These are phyloP conservation scores for Fusarium xyrophilum DNA, from an alignment of 2,329 filamentous ascomycete genomes.

Conservation along the genomic window DNA sequence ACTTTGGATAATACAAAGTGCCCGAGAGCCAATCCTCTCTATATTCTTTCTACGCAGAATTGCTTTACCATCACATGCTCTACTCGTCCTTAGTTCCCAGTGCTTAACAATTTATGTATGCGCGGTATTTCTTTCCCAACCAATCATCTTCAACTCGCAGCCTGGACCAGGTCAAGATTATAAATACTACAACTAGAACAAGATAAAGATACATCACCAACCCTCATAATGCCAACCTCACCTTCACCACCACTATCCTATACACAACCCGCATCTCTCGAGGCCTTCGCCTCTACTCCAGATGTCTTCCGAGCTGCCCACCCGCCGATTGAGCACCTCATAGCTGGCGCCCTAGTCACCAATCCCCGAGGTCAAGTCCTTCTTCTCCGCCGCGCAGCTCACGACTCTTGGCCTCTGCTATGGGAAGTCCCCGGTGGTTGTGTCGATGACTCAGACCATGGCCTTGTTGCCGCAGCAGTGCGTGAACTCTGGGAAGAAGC, in stretches of 20 bases:
- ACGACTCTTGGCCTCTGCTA: conserved; percentile 40
- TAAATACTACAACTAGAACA: background rate
- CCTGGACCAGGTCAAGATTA: conserved; percentile 22
- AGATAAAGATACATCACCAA: background rate
- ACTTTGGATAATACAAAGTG: background rate
- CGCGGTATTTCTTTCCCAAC: conserved; percentile 11
- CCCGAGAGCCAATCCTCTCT: too few species aligned
- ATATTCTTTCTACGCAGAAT: background rate
- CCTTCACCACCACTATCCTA: conserved; percentile 26
- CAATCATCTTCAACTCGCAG: conserved; percentile 25
- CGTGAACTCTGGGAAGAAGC: conserved; percentile 59
- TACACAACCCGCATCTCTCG: conserved; percentile 25
- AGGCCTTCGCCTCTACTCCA: conserved; percentile 17
- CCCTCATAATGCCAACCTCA: conserved; percentile 1
- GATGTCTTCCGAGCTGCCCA: conserved; percentile 30
- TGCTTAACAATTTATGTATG: background rate
- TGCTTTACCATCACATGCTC: background rate
- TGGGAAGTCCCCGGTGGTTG: conserved; percentile 40
- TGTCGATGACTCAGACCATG: conserved; percentile 33
- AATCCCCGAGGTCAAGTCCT: conserved; percentile 32
- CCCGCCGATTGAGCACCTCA: conserved; percentile 33
- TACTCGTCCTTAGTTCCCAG: too few species aligned
- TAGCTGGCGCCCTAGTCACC: conserved; percentile 38
- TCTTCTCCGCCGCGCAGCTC: conserved; percentile 38
- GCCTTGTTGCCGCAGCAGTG: conserved; percentile 40